phyloP scores from a whole-genome alignment of 2,329 filamentous ascomycete species.

The Periglandula ipomoeae region DNA sequence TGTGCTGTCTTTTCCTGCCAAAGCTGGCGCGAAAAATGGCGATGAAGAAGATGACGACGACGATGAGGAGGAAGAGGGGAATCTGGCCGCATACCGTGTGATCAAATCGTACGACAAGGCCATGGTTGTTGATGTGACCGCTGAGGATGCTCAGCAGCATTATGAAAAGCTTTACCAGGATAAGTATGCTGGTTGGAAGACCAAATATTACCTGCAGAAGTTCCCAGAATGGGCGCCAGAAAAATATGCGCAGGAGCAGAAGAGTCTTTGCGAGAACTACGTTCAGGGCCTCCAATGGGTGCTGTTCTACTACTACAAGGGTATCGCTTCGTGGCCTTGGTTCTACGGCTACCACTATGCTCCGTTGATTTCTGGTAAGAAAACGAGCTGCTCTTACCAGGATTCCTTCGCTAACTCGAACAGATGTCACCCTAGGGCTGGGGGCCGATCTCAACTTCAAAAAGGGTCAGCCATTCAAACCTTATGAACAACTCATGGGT shows the following conservation, averaged over 20 bases:
- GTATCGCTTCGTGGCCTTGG: constrained; percentile 98
- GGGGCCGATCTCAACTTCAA: constrained; percentile 84
- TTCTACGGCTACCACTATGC: constrained; percentile 96
- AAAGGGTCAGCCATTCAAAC: constrained; percentile 88
- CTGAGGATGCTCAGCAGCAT: constrained; percentile 68
- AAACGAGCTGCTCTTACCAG: too few species aligned
- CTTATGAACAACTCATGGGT: constrained; percentile 96
- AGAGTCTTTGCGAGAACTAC: constrained; percentile 84
- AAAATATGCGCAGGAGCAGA: constrained; percentile 66
- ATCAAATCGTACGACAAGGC: constrained; percentile 89
- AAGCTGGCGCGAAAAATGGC: constrained; percentile 48
- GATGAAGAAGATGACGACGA: constrained; percentile 27
- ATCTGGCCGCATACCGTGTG: constrained; percentile 74
- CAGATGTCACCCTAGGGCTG: constrained; percentile 81
- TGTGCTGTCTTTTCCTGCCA: constrained; percentile 36
- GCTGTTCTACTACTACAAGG: constrained; percentile 93
- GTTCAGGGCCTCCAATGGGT: constrained; percentile 98
- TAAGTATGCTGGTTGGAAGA: constrained; percentile 89
- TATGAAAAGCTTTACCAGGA: constrained; percentile 81
- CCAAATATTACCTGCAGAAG: constrained; percentile 84
- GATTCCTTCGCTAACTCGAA: constrained; percentile 13
- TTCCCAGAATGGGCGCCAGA: constrained; percentile 79
- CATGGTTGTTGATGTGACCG: constrained; percentile 67
- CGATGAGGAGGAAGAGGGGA: constrained; percentile 61
- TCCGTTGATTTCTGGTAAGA: constrained; percentile 78